Conservation (phyloP, 441 rosid genomes). For the Capsella rubella region DNA sequence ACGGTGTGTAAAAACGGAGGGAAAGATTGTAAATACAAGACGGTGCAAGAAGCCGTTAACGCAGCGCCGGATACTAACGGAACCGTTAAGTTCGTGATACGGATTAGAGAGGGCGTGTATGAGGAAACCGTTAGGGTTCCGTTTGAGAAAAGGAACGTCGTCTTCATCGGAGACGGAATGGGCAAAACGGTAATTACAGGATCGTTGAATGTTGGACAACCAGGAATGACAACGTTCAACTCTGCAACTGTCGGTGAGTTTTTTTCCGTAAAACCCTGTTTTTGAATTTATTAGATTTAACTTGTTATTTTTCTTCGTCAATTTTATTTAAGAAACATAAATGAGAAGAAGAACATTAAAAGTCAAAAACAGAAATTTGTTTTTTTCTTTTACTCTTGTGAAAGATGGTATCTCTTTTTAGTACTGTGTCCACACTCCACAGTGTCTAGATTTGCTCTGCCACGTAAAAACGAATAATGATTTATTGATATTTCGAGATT, state of each 20-base stretch:
- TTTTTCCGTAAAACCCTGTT: not conserved
- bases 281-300: not conserved
- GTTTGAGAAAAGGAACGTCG: conserved; percentile 79
- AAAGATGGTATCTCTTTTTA: conserved; percentile 2
- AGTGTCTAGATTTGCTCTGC: not conserved
- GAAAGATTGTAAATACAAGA: conserved; percentile 49
- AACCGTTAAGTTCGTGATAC: conserved; percentile 63
- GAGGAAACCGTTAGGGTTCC: conserved; percentile 84
- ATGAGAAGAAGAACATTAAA: not conserved
- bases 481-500: conserved; percentile 3
- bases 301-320: not conserved
- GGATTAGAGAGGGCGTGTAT: conserved; percentile 72
- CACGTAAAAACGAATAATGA: conserved; percentile 4
- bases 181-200: conserved; percentile 89
- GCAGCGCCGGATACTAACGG: conserved; percentile 65
- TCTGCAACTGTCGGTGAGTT: conserved; percentile 89
- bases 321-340: not conserved
- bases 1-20: conserved; percentile 70
- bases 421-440: not conserved
- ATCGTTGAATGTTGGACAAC: conserved; percentile 58
- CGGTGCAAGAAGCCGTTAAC: conserved; percentile 85
- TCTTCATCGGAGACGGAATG: conserved; percentile 85
- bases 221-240: conserved; percentile 68
- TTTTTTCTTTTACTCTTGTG: not conserved
- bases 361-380: conserved; percentile 15